phyloP scores from a whole-genome alignment of 805 yeast species.

The Kurtzmaniella fragi region DNA sequence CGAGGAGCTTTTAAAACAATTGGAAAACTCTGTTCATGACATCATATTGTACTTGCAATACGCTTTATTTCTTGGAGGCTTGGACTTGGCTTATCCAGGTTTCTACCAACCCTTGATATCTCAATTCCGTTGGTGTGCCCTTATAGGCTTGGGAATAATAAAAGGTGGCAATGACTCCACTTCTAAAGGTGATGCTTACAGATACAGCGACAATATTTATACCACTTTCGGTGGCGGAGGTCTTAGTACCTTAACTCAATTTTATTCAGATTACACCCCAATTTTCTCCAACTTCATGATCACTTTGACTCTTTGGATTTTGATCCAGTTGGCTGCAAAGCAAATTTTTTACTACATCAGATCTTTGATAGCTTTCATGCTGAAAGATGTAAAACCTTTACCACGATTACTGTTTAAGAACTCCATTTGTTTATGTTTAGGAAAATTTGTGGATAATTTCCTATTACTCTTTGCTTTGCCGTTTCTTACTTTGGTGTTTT shows the following conservation, averaged over 20 bases:
- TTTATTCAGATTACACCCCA: slow-evolving; percentile 17
- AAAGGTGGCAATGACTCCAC: slow-evolving; percentile 7
- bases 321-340: slow-evolving; percentile 16
- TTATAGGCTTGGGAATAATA: slow-evolving; percentile 33
- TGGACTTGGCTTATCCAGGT: slow-evolving; percentile 57
- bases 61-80: slow-evolving; percentile 51
- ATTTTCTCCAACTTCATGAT: slow-evolving; percentile 34
- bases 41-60: slow-evolving; percentile 53
- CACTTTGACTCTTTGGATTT: slow-evolving; percentile 22
- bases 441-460: slow-evolving; percentile 26
- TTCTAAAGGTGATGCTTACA: neutral
- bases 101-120: slow-evolving; percentile 53
- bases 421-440: slow-evolving; percentile 22
- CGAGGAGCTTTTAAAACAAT: slow-evolving; percentile 47
- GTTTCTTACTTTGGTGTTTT: slow-evolving; percentile 34
- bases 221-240: slow-evolving; percentile 39
- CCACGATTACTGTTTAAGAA: slow-evolving; percentile 6
- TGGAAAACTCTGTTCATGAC: slow-evolving; percentile 49
- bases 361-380: slow-evolving; percentile 2
- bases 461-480: slow-evolving; percentile 38
- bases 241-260: slow-evolving; percentile 31
- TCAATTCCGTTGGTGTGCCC: slow-evolving; percentile 49
- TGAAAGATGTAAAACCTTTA: neutral
- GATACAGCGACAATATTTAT: slow-evolving; percentile 34
- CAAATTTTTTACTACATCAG: slow-evolving; percentile 17